phyloP scores from a whole-genome alignment of 495 filamentous ascomycete genomes.

The Aspergillus bridgeri region DNA sequence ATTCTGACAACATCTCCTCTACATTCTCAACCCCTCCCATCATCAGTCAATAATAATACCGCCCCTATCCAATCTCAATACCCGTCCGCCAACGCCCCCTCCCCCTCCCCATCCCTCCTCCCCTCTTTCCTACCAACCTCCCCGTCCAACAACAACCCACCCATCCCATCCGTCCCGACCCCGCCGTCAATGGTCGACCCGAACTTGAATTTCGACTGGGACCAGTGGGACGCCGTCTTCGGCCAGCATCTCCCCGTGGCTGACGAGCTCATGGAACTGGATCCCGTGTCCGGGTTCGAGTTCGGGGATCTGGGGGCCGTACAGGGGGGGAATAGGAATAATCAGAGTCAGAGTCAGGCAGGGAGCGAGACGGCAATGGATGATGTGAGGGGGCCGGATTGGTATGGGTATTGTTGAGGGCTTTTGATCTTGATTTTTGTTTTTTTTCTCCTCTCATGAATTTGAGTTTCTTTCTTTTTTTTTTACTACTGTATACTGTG shows the following conservation, averaged over 20 bases:
- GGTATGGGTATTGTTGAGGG: slow-evolving; percentile 18
- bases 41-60: slow-evolving; percentile 19
- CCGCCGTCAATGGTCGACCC: slow-evolving; percentile 46
- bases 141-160: slow-evolving; percentile 10
- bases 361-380: slow-evolving; percentile 1
- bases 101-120: slow-evolving; percentile 5
- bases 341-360: slow-evolving; percentile 8
- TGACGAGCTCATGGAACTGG: slow-evolving; percentile 45
- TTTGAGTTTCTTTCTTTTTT: not conserved
- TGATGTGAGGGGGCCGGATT: slow-evolving; percentile 10
- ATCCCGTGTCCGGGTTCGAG: slow-evolving; percentile 39
- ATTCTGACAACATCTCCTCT: not conserved
- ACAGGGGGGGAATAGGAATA: not conserved
- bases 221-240: slow-evolving; percentile 51
- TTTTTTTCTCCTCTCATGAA: not conserved
- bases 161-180: slow-evolving; percentile 28
- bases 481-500: not conserved
- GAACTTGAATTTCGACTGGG: slow-evolving; percentile 48
- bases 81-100: slow-evolving; percentile 5
- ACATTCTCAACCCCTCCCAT: slow-evolving; percentile 6
- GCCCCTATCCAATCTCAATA: slow-evolving; percentile 11
- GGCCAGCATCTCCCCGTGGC: slow-evolving; percentile 46
- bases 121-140: slow-evolving; percentile 24
- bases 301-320: slow-evolving; percentile 28
- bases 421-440: not conserved